Percentiles rank a stretch among this genome's conserved stretches.
Evolutionary conservation across 768 basidiomycete genomes (phyloP).

Genomic region (Boletus eberwhitei): DNA sequence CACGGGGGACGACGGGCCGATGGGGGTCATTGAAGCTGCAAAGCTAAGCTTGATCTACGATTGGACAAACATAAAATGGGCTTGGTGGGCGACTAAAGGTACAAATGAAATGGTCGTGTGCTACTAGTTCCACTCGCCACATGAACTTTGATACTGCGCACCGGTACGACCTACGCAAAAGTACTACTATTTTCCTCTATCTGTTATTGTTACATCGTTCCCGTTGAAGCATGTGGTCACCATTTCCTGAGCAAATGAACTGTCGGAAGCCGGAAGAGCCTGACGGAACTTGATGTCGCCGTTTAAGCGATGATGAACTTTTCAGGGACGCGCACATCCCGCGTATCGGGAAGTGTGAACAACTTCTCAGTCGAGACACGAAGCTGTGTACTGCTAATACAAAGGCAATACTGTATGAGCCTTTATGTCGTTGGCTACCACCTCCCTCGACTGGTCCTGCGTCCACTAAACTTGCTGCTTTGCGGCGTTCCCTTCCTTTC

Average conservation of each 20-base stretch:
- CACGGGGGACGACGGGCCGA: background rate
- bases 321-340: conserved; percentile 17
- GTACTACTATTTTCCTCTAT: conserved; percentile 15
- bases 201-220: conserved; percentile 19
- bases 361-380: conserved; percentile 10
- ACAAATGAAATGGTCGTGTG: conserved; percentile 2
- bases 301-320: conserved; percentile 24
- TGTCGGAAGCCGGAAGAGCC: conserved; percentile 9
- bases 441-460: background rate
- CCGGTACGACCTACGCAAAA: conserved; percentile 12
- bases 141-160: conserved; percentile 2
- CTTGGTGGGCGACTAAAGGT: conserved; percentile 6
- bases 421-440: background rate
- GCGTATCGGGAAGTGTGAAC: conserved; percentile 27
- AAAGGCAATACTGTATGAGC: conserved; percentile 1
- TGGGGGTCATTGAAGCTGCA: conserved; percentile 12
- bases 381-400: conserved; percentile 12
- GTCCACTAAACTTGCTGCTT: conserved; percentile 2
- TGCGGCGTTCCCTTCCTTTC: conserved; percentile 9
- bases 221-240: conserved; percentile 3
- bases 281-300: conserved; percentile 24
- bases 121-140: conserved; percentile 1
- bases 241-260: conserved; percentile 14
- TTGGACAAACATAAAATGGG: conserved; percentile 22
- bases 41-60: conserved; percentile 4